Evolutionary conservation across 1,284 basidiomycete species (phyloP), one percentile per base, ranked within the genome.

Genomic region (Moniliella sp.): DNA sequence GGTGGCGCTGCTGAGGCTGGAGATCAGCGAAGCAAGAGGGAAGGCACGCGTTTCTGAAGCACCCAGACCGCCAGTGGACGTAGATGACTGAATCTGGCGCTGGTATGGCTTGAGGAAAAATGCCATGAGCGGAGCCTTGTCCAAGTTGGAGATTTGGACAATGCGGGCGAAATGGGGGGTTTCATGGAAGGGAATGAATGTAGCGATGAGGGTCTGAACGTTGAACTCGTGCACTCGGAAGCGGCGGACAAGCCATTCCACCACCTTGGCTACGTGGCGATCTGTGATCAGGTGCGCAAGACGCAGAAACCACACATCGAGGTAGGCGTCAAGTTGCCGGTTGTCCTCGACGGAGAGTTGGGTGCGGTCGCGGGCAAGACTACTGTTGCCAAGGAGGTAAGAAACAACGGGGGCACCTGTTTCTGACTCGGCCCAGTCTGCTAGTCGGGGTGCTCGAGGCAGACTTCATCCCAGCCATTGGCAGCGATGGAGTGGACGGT

Each of bases 161-260:
- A 94, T 80, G 56, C 88, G 86, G 5, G 77, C 71, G 61, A 97
- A 97, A 57, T 94, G 84, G 0, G 78, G 75, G 2, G 88, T 82
- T 46, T 84, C 80, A 53, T 94, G 83, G 57, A 88, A 94, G 0
- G 91, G 91, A 16, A 94, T 63, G 62, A 94, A 94, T 12, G 82
- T 66, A 9, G 74, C 65, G 4, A 97, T 67, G 13, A 86, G 50
- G n/a, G 70, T 68, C 29, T 76, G 68, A 25, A 84, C 69, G 51
- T 93, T 91, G 66, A 93, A 84, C 57, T 94, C 84, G 58, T 94
- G 72, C 23, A 94, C 73, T 52, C 86, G 74, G 63, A 93, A 94
- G 35, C 84, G 68, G 43, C 82, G 67, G 3, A 97, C 80, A 15
- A 97, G 71, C 88, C 88, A 99, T 58, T 99, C 88, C 18, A 99